Conservation (phyloP, 768 basidiomycete species). For the Hysterangium stoloniferum region DNA sequence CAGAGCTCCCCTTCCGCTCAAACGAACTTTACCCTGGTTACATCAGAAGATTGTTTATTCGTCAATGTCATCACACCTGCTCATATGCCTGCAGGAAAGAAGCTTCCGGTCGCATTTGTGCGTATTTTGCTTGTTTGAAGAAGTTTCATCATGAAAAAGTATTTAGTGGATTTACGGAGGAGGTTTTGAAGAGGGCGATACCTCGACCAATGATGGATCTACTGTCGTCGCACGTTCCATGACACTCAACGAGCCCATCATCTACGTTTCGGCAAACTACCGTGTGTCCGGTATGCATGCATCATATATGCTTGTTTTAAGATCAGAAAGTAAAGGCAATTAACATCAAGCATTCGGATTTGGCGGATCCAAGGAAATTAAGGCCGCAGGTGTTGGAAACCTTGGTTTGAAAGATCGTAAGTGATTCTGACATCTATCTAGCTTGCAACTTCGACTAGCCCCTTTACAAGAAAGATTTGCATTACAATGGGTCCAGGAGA, state of each 20-base stretch:
- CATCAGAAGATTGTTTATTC: conserved; percentile 24
- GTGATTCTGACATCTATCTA: no score
- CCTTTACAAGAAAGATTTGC: conserved; percentile 47
- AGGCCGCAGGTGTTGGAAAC: conserved; percentile 46
- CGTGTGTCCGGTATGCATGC: conserved; percentile 18
- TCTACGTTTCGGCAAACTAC: conserved; percentile 51
- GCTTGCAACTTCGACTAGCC: no score
- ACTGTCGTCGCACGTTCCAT: conserved; percentile 38
- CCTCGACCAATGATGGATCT: conserved; percentile 33
- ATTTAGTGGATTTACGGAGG: conserved; percentile 43
- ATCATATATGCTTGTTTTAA: conserved; percentile 17
- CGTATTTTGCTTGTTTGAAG: background rate
- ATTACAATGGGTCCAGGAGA: conserved; percentile 58
- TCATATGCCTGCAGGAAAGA: conserved; percentile 9
- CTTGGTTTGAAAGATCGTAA: conserved; percentile 60
- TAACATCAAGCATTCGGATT: conserved; percentile 40
- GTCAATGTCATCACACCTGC: conserved; percentile 19
- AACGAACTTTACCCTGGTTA: conserved; percentile 27
- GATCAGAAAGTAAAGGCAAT: background rate
- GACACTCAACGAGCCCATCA: conserved; percentile 35
- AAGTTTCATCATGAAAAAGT: background rate
- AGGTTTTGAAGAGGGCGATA: conserved; percentile 15
- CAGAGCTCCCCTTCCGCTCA: conserved; percentile 31
- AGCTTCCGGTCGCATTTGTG: conserved; percentile 21
- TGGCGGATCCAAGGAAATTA: conserved; percentile 43